Conservation (phyloP, 2,329 filamentous ascomycete species). For the Diaporthe helianthi region DNA sequence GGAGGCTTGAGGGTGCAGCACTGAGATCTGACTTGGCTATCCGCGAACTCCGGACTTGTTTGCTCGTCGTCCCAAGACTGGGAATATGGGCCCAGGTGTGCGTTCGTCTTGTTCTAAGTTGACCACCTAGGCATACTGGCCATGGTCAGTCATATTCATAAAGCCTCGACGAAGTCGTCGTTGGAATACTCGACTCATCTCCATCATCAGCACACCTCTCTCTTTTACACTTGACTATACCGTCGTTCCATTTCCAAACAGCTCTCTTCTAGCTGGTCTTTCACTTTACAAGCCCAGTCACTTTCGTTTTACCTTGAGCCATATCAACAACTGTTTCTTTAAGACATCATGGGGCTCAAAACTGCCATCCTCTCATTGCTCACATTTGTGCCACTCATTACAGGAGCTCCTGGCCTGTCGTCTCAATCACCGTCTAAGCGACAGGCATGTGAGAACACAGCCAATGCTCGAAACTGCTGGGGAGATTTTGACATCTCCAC, state of each 20-base stretch:
- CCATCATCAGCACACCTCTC: background rate
- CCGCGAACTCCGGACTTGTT: background rate
- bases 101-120: background rate
- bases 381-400: conserved; percentile 16
- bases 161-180: conserved; percentile 14
- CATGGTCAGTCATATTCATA: background rate
- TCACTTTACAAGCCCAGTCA: background rate
- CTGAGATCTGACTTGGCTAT: conserved; percentile 22
- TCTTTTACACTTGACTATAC: background rate
- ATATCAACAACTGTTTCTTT: background rate
- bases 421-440: conserved; percentile 12
- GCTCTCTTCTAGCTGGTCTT: conserved; percentile 1
- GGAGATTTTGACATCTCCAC: conserved; percentile 51
- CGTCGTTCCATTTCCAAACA: background rate
- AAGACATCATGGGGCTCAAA: conserved; percentile 23
- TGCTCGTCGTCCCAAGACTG: background rate
- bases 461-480: conserved; percentile 44
- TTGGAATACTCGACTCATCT: background rate
- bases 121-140: no score
- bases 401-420: conserved; percentile 15
- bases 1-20: conserved; percentile 14
- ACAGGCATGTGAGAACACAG: conserved; percentile 37
- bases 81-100: conserved; percentile 1
- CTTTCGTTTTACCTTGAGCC: background rate
- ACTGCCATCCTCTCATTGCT: conserved; percentile 15